Conservation (phyloP, 2,329 filamentous ascomycete genomes). For the Cladosporium sphaerospermum region DNA sequence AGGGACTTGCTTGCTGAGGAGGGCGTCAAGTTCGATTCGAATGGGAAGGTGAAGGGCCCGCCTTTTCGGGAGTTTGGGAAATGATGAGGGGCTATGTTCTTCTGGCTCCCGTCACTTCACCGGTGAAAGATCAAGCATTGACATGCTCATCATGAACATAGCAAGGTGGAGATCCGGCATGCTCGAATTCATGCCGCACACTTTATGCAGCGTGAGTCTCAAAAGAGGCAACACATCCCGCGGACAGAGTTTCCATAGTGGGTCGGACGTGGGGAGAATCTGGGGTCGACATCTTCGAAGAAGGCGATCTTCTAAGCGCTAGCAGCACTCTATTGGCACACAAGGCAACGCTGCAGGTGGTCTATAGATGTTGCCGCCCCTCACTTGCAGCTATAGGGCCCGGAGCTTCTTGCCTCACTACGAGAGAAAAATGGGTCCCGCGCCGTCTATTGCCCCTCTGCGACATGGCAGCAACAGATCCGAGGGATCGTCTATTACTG, state of each 20-base stretch:
- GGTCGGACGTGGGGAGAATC: neutral
- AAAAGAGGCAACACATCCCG: neutral
- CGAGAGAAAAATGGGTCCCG: neutral
- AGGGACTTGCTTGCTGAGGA: conserved; percentile 36
- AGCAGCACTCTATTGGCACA: neutral
- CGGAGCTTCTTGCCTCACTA: neutral
- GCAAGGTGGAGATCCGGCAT: too few species aligned
- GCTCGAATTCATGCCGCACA: too few species aligned
- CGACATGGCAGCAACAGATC: neutral
- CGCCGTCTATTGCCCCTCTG: neutral
- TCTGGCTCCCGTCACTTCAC: neutral
- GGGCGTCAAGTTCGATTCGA: conserved; percentile 40
- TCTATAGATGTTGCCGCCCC: neutral
- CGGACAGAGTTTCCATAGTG: neutral
- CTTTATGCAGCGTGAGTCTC: neutral
- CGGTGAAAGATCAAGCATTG: neutral
- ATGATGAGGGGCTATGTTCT: neutral
- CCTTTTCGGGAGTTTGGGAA: conserved; percentile 30
- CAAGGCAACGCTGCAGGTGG: neutral
- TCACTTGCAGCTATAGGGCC: neutral
- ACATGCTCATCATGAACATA: neutral
- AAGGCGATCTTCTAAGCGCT: neutral
- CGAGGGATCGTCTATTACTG: neutral
- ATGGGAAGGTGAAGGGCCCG: conserved; percentile 35
- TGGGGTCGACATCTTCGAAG: neutral